phyloP scores from a whole-genome alignment of 2,329 filamentous ascomycete species.

The Penicillium sp. region DNA sequence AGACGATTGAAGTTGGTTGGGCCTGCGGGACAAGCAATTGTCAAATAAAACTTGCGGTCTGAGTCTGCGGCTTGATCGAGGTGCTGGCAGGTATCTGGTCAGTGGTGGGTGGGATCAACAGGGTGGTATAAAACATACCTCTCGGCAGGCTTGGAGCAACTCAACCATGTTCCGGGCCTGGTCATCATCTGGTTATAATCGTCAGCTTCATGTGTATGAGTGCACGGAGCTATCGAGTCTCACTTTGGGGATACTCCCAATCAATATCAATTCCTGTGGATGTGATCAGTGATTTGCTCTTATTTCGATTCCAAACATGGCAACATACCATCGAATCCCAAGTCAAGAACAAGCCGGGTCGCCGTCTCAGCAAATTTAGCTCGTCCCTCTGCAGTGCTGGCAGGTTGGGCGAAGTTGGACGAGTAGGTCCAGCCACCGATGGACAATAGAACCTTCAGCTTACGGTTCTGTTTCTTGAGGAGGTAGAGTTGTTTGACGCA shows the following conservation, averaged over 20 bases:
- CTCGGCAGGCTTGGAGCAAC: slow-evolving; percentile 44
- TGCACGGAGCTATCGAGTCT: not conserved
- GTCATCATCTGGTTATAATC: slow-evolving; percentile 33
- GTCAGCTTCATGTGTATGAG: slow-evolving; percentile 8
- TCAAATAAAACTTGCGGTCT: slow-evolving; percentile 49
- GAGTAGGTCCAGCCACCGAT: slow-evolving; percentile 82
- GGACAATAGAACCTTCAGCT: slow-evolving; percentile 77
- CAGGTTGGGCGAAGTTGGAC: slow-evolving; percentile 71
- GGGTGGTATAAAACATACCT: slow-evolving; percentile 26
- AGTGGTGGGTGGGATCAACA: not conserved
- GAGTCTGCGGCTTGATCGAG: slow-evolving; percentile 41
- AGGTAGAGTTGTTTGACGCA: slow-evolving; percentile 74
- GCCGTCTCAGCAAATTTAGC: slow-evolving; percentile 66
- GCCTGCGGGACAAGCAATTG: slow-evolving; percentile 52
- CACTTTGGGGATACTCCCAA: slow-evolving; percentile 50
- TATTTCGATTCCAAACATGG: too few relatives aligned
- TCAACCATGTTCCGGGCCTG: slow-evolving; percentile 47
- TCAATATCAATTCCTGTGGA: slow-evolving; percentile 45
- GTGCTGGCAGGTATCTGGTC: slow-evolving; percentile 29
- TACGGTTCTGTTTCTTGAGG: slow-evolving; percentile 73
- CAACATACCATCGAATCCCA: slow-evolving; percentile 62
- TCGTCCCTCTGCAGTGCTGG: slow-evolving; percentile 60
- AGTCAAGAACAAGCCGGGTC: slow-evolving; percentile 71
- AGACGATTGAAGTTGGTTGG: slow-evolving; percentile 47
- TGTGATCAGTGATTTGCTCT: not conserved